Percentiles rank a stretch among this genome's conserved stretches.
phyloP scores from a whole-genome alignment of 1,284 basidiomycete genomes.

The Rhizoctonia solani region DNA sequence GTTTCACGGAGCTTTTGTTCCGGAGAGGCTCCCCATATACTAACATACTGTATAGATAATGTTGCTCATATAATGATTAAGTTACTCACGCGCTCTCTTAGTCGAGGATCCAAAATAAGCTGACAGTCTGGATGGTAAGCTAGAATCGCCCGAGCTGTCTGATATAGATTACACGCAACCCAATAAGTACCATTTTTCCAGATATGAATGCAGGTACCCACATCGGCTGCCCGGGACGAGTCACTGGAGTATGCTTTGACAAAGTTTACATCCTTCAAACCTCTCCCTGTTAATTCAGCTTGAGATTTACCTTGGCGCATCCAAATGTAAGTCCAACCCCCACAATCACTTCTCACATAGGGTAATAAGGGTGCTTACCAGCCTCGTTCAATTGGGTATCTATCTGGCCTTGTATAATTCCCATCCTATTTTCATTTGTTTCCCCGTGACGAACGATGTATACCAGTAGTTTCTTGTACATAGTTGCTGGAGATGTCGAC shows the following conservation, averaged over 20 bases:
- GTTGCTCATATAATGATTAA: neutral
- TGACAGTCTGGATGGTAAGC: conserved; percentile 25
- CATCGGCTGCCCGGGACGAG: conserved; percentile 35
- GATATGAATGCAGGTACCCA: neutral
- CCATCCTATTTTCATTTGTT: conserved; percentile 37
- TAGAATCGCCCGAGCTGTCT: conserved; percentile 37
- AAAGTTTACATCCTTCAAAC: conserved; percentile 33
- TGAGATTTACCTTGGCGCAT: conserved; percentile 30
- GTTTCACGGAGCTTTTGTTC: conserved; percentile 24
- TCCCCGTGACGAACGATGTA: conserved; percentile 39
- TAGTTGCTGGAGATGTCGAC: too few relatives aligned
- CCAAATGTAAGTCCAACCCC: neutral
- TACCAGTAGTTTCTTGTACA: conserved; percentile 5
- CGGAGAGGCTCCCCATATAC: conserved; percentile 33
- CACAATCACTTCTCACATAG: neutral
- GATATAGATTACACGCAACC: neutral
- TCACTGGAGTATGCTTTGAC: conserved; percentile 35
- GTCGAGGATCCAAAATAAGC: conserved; percentile 6
- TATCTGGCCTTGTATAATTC: conserved; percentile 40
- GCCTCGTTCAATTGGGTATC: conserved; percentile 38
- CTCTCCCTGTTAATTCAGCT: conserved; percentile 16
- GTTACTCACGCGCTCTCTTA: conserved; percentile 37
- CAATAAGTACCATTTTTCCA: neutral
- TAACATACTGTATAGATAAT: neutral
- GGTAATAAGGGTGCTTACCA: conserved; percentile 3